Evolutionary conservation across 139 green algal genomes (phyloP), one percentile per base, ranked within the genome.

Genomic region (Gonium pectorale): DNA sequence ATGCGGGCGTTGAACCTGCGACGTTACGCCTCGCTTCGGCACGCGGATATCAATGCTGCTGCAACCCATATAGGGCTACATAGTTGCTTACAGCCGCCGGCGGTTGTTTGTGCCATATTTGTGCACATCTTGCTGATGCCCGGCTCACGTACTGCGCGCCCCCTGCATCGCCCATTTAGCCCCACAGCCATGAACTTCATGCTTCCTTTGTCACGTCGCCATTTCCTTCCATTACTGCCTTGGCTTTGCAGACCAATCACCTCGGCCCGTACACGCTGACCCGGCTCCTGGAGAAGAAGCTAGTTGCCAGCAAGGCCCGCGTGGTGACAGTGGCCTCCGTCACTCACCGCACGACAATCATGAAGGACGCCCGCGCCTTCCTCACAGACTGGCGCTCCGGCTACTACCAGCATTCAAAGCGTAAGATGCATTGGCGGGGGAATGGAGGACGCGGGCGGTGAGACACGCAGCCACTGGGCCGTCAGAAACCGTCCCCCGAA

Each of bases 231-330:
- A 38, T 59, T 35, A 63, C 17, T 38, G 40, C 11, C 41, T 21
- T 43, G 71, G 40, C 31, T 43, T 17, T 41, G 40, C 84, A 95
- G 92, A 89, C 91, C 66, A 95, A 95, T 86, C 92, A 94, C 88
- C 87, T 94, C 62, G 94, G 94, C 0, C 94, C 93, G 22, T 97
- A 96, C 80, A 91, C 86, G 1, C 90, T 97, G 21, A 97, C 94
- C 1, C 90, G 94, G 5, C 82, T 96, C 51, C 88, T 97, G 60
- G 89, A 94, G 86, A 83, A 85, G 44, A 92, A 90, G 86, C 80
- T 92, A 62, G 74, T 90, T 7, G 67, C 49, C 24, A 82, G 35
- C 64, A 90, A 89, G 80, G 86, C 86, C 3, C 85, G 88, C 17
- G 81, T 92, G 24, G 88, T 92, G 73, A 92, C 88, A 27, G 88